A percentile compares a stretch with the other conserved stretches of the same genome.
Evolutionary conservation across 192 early-diverging fungal species (phyloP).

Genomic region (Backusella luteola): DNA sequence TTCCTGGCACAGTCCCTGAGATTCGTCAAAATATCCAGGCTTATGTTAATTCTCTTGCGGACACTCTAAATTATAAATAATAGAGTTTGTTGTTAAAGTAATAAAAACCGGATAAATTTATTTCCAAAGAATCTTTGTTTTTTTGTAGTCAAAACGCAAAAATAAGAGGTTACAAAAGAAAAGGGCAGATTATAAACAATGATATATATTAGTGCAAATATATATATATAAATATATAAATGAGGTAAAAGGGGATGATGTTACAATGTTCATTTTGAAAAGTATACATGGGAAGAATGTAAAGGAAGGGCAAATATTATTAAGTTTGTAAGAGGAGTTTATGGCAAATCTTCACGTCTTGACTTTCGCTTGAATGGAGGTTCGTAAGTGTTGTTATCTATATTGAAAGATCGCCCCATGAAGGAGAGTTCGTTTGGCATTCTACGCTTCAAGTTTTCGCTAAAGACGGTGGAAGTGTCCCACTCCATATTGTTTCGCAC

Average conservation of each 20-base stretch:
- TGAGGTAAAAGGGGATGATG: constrained; percentile 3
- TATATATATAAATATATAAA: neutral
- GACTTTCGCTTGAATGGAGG: constrained; percentile 33
- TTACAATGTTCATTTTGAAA: neutral
- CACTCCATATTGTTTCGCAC: constrained; percentile 10
- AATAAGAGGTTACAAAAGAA: neutral
- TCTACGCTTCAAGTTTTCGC: constrained; percentile 15
- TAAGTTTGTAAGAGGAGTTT: neutral
- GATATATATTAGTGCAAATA: neutral
- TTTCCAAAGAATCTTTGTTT: neutral
- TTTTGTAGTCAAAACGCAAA: too few species aligned
- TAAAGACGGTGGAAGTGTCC: neutral
- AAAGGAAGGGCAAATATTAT: too few species aligned
- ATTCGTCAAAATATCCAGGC: neutral
- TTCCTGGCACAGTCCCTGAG: constrained; percentile 17
- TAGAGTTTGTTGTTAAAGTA: neutral
- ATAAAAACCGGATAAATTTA: neutral
- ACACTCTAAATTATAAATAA: neutral
- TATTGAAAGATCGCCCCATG: constrained; percentile 33
- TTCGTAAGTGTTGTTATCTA: constrained; percentile 19
- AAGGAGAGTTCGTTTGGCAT: constrained; percentile 30
- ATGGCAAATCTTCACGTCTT: constrained; percentile 17
- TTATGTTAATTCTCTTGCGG: neutral
- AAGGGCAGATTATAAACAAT: constrained; percentile 1
- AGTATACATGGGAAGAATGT: neutral